Conservation (phyloP, 345 rosid genomes). For the Abelmoschus esculentus region DNA sequence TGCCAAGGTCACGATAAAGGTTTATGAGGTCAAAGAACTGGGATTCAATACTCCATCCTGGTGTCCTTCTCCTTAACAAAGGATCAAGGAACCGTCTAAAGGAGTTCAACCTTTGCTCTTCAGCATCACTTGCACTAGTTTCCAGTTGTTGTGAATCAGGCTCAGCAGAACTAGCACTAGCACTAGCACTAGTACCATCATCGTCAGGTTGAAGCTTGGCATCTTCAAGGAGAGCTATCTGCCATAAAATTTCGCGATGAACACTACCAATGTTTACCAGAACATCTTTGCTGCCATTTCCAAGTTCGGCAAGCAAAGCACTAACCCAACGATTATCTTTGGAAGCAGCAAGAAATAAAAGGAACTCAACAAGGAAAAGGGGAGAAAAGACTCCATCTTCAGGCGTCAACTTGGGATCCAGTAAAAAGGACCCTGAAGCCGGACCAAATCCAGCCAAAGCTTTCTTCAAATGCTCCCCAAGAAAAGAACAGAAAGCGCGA, state of each 20-base stretch:
- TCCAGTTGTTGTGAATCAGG: slow-evolving; percentile 45
- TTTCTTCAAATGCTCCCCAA: slow-evolving; percentile 66
- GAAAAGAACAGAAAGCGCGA: slow-evolving; percentile 74
- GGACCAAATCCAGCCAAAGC: slow-evolving; percentile 51
- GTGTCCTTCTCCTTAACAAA: slow-evolving; percentile 68
- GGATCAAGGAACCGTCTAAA: slow-evolving; percentile 96
- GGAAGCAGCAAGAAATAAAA: slow-evolving; percentile 84
- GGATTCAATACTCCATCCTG: slow-evolving; percentile 79
- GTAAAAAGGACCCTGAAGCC: slow-evolving; percentile 56
- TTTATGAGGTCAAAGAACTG: slow-evolving; percentile 88
- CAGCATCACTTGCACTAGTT: slow-evolving; percentile 37
- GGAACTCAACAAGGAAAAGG: slow-evolving; percentile 88
- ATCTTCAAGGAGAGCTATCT: slow-evolving; percentile 77
- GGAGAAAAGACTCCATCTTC: slow-evolving; percentile 63
- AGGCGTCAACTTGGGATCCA: slow-evolving; percentile 51
- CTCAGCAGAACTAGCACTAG: slow-evolving; percentile 35
- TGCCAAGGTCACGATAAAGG: slow-evolving; percentile 89
- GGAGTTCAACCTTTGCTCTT: slow-evolving; percentile 76
- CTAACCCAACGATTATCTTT: slow-evolving; percentile 92
- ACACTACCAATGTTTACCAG: slow-evolving; percentile 69
- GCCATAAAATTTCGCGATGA: slow-evolving; percentile 92
- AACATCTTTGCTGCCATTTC: slow-evolving; percentile 75
- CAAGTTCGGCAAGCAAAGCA: slow-evolving; percentile 85
- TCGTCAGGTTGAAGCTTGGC: slow-evolving; percentile 53
- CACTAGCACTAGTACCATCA: slow-evolving; percentile 31